Evolutionary conservation across 345 rosid species (phyloP), one percentile per base, ranked within the genome.

Genomic region (Citrus cavaleriei): DNA sequence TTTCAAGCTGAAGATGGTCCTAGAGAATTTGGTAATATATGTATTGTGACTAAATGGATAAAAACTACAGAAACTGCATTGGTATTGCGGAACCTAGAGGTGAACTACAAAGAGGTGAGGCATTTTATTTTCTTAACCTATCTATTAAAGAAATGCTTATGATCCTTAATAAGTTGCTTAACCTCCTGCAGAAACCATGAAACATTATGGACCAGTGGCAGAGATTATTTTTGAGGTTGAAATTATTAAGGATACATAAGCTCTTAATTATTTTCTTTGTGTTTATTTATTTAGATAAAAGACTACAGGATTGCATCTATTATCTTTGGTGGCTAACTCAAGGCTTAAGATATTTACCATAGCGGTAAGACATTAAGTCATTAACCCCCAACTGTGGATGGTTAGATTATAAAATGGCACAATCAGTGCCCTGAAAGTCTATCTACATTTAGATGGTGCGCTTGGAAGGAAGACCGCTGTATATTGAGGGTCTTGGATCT

Each of bases 1-100:
- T 91, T 90, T 84, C 94, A 86, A 85, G 88, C 92, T 16, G 93
- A 87, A 86, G 89, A 89, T 85, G 92, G 93, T 81, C 92, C 93
- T 60, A 81, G 98, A 88, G 86, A 88, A 60, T 89, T 94, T 85
- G 99, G 97, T 46, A 93, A 93, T 82, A 87, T 90, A 70, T 84
- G 83, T 78, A 38, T 86, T 24, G 74, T 9, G 70, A 85, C 91
- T 59, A 96, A 91, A 69, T 89, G 93, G 98, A 77, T 81, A 65
- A 85, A 69, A 81, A 74, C 86, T 38, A 90, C 90, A 19, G 85
- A 87, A 70, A 83, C 91, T 78, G 90, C 97, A 67, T 68, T 94
- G 62, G 32, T 90, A 25, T 81, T 96, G 81, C 93, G 99, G 74
- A 90, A 81, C 84, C 80, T 93, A 85, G 94, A 94, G 82, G 92